Percentiles rank a stretch among this genome's conserved stretches.
Evolutionary conservation across 257 asterid genomes (phyloP).

Genomic region (Coffea canephora): DNA sequence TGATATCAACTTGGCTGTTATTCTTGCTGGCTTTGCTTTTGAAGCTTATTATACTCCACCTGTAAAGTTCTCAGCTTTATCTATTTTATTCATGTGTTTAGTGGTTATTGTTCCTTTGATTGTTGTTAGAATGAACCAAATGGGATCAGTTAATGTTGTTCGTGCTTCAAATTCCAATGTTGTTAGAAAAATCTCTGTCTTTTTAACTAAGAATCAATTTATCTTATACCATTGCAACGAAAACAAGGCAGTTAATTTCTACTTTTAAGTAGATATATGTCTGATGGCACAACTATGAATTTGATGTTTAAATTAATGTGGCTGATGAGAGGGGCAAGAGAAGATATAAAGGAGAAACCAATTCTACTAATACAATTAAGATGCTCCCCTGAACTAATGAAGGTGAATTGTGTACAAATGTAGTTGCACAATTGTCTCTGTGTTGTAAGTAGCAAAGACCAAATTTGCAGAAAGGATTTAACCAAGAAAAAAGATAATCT

Average conservation of each 20-base stretch:
- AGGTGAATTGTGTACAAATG: not conserved
- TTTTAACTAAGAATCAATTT: not conserved
- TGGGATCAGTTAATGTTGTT: not conserved
- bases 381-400: not conserved
- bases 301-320: not conserved
- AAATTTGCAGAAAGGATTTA: not conserved
- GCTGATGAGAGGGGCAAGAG: not conserved
- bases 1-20: conserved; percentile 88
- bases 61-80: conserved; percentile 40
- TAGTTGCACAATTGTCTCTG: not conserved
- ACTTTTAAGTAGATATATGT: not conserved
- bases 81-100: not conserved
- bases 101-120: not conserved
- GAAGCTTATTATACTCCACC: conserved; percentile 92
- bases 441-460: not conserved
- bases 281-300: not conserved
- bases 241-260: not conserved
- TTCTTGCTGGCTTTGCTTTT: conserved; percentile 98
- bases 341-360: not conserved
- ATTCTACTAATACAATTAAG: not conserved
- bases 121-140: not conserved
- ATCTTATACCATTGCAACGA: not conserved
- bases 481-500: not conserved
- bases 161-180: not conserved
- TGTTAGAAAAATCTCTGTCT: not conserved